These are phyloP conservation scores for Trametes gibbosa DNA, from an alignment of 768 basidiomycete species.

Conservation along the genomic window DNA sequence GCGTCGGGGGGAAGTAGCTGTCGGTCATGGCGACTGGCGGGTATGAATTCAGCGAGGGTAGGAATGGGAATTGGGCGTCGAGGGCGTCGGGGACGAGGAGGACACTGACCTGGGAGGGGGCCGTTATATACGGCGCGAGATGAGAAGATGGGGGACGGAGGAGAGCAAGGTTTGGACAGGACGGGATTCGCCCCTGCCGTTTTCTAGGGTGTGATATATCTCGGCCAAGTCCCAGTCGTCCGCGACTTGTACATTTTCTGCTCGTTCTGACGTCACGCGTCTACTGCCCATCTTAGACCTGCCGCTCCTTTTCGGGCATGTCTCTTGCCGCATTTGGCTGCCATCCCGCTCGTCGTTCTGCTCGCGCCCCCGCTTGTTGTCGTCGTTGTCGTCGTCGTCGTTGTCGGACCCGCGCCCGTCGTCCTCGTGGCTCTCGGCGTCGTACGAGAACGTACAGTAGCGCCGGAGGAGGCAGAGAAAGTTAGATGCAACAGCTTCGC, in stretches of 20 bases:
- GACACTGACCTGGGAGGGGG: conserved; percentile 1
- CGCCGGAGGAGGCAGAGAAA: not conserved
- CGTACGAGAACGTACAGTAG: not conserved
- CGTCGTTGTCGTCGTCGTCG: no score
- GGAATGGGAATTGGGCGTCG: not conserved
- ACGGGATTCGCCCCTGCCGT: not conserved
- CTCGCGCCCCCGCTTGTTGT: no score
- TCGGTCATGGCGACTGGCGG: conserved; percentile 8
- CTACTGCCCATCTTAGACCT: not conserved
- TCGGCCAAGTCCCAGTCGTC: no score
- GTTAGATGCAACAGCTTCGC: conserved; percentile 8
- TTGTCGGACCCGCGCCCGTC: no score
- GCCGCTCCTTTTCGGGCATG: conserved; percentile 2
- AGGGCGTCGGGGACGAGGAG: not conserved
- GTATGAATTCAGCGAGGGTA: not conserved
- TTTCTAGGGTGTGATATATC: no score
- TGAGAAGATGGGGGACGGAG: conserved; percentile 3
- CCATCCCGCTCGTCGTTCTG: not conserved
- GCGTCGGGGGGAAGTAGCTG: conserved; percentile 37
- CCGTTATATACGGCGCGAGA: not conserved
- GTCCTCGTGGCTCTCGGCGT: not conserved
- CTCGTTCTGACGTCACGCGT: conserved; percentile 18
- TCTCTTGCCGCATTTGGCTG: conserved; percentile 6
- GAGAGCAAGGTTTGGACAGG: not conserved
- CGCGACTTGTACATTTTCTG: no score